These are phyloP conservation scores for Trichoderma pleuroti DNA, from an alignment of 2,329 filamentous ascomycete species.

Conservation along the genomic window DNA sequence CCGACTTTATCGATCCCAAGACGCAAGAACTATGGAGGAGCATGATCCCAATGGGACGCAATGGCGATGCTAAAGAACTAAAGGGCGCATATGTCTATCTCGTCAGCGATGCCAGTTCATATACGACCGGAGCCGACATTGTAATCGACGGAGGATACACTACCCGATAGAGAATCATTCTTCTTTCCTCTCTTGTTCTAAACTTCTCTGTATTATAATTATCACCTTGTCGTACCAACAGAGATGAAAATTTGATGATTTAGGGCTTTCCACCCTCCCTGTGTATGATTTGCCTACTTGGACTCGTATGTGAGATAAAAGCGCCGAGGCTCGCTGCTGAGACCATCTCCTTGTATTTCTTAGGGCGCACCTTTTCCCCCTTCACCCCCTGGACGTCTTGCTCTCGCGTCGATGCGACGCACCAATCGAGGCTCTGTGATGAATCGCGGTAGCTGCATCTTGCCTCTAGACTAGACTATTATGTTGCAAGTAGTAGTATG, in stretches of 20 bases:
- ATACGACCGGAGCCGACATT: slow-evolving; percentile 69
- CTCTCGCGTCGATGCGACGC: not conserved
- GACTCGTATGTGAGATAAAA: not conserved
- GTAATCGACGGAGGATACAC: slow-evolving; percentile 70
- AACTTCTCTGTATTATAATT: not conserved
- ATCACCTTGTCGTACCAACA: not conserved
- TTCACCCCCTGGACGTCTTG: not conserved
- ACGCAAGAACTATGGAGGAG: slow-evolving; percentile 69
- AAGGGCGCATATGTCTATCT: slow-evolving; percentile 79
- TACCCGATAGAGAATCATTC: slow-evolving; percentile 32
- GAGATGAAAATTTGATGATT: not conserved
- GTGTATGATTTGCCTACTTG: not conserved
- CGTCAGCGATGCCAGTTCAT: slow-evolving; percentile 69
- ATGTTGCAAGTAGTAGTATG: not conserved
- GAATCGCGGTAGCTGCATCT: not conserved
- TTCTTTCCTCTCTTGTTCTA: not conserved
- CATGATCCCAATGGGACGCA: slow-evolving; percentile 71
- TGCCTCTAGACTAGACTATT: not conserved
- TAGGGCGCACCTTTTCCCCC: not conserved
- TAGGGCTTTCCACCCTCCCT: not conserved
- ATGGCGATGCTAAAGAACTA: slow-evolving; percentile 65
- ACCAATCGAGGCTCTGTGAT: not conserved
- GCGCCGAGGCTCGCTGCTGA: not conserved
- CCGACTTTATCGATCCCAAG: slow-evolving; percentile 60
- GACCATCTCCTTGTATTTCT: not conserved